Conservation (phyloP, 495 filamentous ascomycete genomes). For the Penicillium daleae region DNA sequence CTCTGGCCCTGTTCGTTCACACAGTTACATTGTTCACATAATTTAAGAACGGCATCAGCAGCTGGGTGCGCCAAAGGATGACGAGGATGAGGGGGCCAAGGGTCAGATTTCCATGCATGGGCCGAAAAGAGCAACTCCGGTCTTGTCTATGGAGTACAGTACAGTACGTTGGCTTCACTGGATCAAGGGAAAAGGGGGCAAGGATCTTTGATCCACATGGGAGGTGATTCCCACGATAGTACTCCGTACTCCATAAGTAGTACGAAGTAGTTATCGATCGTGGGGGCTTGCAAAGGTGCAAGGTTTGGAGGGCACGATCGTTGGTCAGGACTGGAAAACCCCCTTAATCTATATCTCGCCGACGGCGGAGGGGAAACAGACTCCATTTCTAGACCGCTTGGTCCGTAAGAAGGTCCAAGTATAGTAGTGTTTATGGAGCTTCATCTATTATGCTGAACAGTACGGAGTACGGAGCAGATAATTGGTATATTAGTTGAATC, state of each 20-base stretch:
- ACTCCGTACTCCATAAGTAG: no score
- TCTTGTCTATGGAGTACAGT: no score
- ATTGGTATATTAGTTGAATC: not conserved
- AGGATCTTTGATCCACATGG: conserved; percentile 1
- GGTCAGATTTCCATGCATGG: not conserved
- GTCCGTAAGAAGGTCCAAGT: not conserved
- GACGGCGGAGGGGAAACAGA: not conserved
- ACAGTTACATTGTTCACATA: not conserved
- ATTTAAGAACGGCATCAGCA: not conserved
- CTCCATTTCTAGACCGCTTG: not conserved
- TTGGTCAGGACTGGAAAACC: not conserved
- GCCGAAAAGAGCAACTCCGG: conserved; percentile 1
- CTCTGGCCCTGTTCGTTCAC: not conserved
- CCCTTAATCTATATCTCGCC: conserved; percentile 8
- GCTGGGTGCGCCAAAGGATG: not conserved
- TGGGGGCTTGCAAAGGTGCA: not conserved
- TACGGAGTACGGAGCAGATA: no score
- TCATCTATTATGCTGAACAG: not conserved
- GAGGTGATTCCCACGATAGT: not conserved
- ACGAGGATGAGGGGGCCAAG: not conserved
- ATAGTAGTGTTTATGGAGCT: not conserved
- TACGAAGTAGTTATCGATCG: conserved; percentile 6
- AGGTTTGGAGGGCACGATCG: not conserved
- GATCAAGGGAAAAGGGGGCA: conserved; percentile 4
- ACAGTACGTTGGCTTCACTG: not conserved